Percentiles rank a stretch among this genome's conserved stretches.
These are phyloP conservation scores for Chionographis japonica DNA, from an alignment of 106 monocot species.

Conservation along the genomic window DNA sequence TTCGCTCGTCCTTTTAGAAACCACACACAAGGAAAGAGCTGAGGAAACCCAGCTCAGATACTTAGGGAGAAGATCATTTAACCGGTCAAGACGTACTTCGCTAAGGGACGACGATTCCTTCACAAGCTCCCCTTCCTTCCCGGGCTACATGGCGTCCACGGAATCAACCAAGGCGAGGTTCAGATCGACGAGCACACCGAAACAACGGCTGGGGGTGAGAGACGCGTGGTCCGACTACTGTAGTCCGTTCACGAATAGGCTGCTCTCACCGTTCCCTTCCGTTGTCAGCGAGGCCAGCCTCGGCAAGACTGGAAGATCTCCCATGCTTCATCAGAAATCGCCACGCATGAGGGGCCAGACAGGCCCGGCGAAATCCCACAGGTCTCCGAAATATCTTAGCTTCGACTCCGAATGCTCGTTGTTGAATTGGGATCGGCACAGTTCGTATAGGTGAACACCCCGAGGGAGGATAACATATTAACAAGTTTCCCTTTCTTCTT, in stretches of 20 bases:
- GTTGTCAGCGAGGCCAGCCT: conserved; percentile 22
- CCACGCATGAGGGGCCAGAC: conserved; percentile 8
- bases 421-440: conserved; percentile 15
- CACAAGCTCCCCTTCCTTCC: conserved; percentile 45
- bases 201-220: conserved; percentile 19
- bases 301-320: conserved; percentile 16
- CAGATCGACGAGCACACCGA: conserved; percentile 79
- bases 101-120: conserved; percentile 53
- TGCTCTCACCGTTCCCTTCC: conserved; percentile 47
- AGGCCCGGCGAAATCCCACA: conserved; percentile 9
- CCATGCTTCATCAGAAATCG: conserved; percentile 13
- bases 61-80: conserved; percentile 54
- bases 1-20: neutral
- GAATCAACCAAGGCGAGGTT: conserved; percentile 68
- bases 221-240: conserved; percentile 31
- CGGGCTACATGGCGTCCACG: conserved; percentile 76
- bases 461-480: too few relatives aligned
- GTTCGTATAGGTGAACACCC: conserved; percentile 18
- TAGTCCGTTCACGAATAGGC: conserved; percentile 8
- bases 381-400: conserved; percentile 17
- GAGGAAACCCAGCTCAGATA: conserved; percentile 23
- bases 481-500: too few relatives aligned
- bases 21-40: neutral
- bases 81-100: conserved; percentile 25
- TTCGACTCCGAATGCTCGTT: conserved; percentile 30